These are phyloP conservation scores for Candida silvatica DNA, from an alignment of 805 yeast species.

Conservation along the genomic window DNA sequence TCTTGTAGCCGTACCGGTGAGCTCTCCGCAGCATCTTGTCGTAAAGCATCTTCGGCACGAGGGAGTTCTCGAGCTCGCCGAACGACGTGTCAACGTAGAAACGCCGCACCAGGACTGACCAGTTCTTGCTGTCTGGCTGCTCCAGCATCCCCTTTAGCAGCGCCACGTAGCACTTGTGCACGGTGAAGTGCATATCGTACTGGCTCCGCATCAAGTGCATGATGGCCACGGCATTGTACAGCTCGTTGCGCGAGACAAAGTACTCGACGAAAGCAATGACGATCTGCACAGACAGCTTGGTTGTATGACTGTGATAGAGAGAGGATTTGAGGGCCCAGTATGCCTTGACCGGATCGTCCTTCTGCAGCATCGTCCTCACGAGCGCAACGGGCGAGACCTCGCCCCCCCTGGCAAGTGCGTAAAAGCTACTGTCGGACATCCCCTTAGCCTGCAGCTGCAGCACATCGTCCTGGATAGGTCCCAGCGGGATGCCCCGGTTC, in stretches of 20 bases:
- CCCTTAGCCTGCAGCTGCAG: slow-evolving; percentile 3
- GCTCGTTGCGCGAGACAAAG: slow-evolving; percentile 8
- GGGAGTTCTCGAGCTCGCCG: too few relatives aligned
- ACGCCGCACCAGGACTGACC: slow-evolving; percentile 14
- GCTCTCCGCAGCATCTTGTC: too few relatives aligned
- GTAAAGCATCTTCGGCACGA: too few relatives aligned
- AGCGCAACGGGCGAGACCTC: slow-evolving; percentile 6
- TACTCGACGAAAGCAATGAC: slow-evolving; percentile 10
- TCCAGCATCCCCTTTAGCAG: slow-evolving; percentile 7
- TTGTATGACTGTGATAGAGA: too few relatives aligned
- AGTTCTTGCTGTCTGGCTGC: slow-evolving; percentile 8
- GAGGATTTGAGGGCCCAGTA: slow-evolving; percentile 7
- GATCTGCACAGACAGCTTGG: too few relatives aligned
- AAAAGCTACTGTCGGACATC: too few relatives aligned
- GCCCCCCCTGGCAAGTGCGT: slow-evolving; percentile 1
- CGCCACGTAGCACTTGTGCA: slow-evolving; percentile 9
- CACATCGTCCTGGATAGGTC: slow-evolving; percentile 10
- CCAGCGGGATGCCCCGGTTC: slow-evolving; percentile 4
- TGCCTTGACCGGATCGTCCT: slow-evolving; percentile 9
- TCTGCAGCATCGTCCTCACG: slow-evolving; percentile 5
- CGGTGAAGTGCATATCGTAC: slow-evolving; percentile 5
- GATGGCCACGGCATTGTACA: slow-evolving; percentile 15
- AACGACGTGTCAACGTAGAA: slow-evolving; percentile 13
- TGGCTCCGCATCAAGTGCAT: slow-evolving; percentile 10
- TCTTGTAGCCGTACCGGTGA: too few relatives aligned